Evolutionary conservation across 352 stramenopile genomes (phyloP).

Genomic region (Peronospora destructor): DNA sequence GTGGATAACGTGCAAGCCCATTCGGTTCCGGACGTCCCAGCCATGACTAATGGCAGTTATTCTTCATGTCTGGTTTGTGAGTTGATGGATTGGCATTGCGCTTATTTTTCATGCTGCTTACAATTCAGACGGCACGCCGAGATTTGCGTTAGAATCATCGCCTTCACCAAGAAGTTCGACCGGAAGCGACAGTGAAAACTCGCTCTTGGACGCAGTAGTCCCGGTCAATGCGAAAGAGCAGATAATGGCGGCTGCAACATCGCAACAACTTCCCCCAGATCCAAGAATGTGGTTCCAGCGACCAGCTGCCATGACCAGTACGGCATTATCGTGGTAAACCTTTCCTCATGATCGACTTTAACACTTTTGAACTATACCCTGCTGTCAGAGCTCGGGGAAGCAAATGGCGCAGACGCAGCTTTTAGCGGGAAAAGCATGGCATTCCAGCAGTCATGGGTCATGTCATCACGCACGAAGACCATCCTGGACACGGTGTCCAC

Average conservation of each 20-base stretch:
- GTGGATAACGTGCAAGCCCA: no score
- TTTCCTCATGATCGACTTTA: not conserved
- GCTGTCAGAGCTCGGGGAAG: conserved; percentile 5
- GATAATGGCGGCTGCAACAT: conserved; percentile 21
- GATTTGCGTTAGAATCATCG: not conserved
- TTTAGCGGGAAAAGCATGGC: conserved; percentile 4
- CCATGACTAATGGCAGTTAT: no score
- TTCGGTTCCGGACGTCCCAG: no score
- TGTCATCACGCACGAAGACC: conserved; percentile 32
- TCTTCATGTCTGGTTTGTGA: not conserved
- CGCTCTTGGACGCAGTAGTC: conserved; percentile 10
- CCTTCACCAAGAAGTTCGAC: conserved; percentile 8
- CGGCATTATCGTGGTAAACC: not conserved
- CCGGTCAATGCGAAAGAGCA: conserved; percentile 29
- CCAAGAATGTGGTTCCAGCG: conserved; percentile 4
- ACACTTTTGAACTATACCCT: conserved; percentile 1
- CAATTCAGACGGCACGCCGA: not conserved
- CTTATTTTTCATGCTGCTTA: conserved; percentile 1
- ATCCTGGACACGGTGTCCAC: conserved; percentile 21
- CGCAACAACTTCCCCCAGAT: conserved; percentile 9
- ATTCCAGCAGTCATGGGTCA: conserved; percentile 32
- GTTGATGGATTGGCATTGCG: not conserved
- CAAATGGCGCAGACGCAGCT: not conserved
- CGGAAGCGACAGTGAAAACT: conserved; percentile 13
- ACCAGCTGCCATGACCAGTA: conserved; percentile 8